Base-by-base conservation (phyloP, 2,329 filamentous ascomycete genomes). In the Colletotrichum chrysophilum region DNA sequence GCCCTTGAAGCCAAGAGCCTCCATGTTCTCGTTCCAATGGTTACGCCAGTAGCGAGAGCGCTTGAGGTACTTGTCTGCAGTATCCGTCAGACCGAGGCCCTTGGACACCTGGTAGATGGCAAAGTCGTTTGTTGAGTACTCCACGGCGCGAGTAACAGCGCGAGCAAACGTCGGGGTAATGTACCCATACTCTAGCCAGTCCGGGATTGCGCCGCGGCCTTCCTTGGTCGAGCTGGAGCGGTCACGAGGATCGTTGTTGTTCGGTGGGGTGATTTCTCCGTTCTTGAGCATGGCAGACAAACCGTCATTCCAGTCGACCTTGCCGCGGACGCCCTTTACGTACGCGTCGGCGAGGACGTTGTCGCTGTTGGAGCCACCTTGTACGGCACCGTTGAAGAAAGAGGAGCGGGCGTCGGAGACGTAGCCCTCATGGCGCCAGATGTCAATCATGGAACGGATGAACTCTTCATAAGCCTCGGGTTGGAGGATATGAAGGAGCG, bases 311-410 rank as follows among this genome's bases (percentile, higher is more conserved):
- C 93, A 95, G 82, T 94, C 86, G 58, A 95, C 85, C 5, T 85
- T 85, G 6, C 91, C 92, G 14, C 88, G 86, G 4, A 94, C 88
- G 1, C 92, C 92, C 81, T 95, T 95, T 34, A 94, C 88, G 77
- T 91, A 95, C 0, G 93, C 93, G 79, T 95, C 93, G 3, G 93
- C 93, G 18, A 95, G 89, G 5, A 95, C 89, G 72, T 93, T 94
- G 81, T 95, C 93, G 5, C 91, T 90, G 79, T 94, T 94, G 14
- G 90, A 93, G 9, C 93, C 93, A 13, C 92, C 93, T 80, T 95
- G 93, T 0, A 91, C 90, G 18, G 91, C 90, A 12, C 93, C 93
- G 77, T 94, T 95, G 84, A 87, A 93, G 82, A 94, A 92, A 2
- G 91, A 93, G 0, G 92, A 94, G 13, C 93, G 89, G 0, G 88